Percentiles rank a stretch among this genome's conserved stretches.
phyloP scores from a whole-genome alignment of 2,329 filamentous ascomycete species.

The Colletotrichum sp. region DNA sequence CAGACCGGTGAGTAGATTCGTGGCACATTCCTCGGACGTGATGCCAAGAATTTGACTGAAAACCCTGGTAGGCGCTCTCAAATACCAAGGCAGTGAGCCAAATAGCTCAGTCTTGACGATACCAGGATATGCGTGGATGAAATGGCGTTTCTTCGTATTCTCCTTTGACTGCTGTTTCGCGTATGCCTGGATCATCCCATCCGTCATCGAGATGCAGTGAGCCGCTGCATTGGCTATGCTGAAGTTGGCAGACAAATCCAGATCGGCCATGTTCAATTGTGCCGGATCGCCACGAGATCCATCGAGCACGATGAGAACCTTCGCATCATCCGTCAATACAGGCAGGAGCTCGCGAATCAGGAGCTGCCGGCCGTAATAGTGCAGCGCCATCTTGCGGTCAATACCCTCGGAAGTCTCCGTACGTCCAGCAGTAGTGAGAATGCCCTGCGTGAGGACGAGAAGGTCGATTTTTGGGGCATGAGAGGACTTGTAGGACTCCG shows the following conservation, averaged over 20 bases:
- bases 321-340: constrained; percentile 36
- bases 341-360: constrained; percentile 46
- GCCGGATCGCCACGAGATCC: constrained; percentile 31
- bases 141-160: constrained; percentile 29
- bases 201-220: constrained; percentile 44
- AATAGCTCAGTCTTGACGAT: constrained; percentile 37
- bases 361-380: constrained; percentile 50
- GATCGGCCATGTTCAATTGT: constrained; percentile 42
- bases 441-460: constrained; percentile 43
- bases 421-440: constrained; percentile 37
- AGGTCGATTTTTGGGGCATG: constrained; percentile 36
- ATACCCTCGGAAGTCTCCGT: constrained; percentile 49
- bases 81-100: constrained; percentile 34
- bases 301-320: constrained; percentile 44
- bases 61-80: constrained; percentile 20
- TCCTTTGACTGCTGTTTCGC: constrained; percentile 26
- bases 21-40: constrained; percentile 31
- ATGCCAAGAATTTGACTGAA: constrained; percentile 26
- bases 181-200: constrained; percentile 39
- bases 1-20: constrained; percentile 28
- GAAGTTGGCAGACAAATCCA: constrained; percentile 41
- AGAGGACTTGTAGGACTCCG: constrained; percentile 28
- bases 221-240: constrained; percentile 34
- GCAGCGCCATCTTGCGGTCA: constrained; percentile 49
- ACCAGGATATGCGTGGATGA: constrained; percentile 46